phyloP scores from a whole-genome alignment of 768 basidiomycete species.

The Lactarius quietus region DNA sequence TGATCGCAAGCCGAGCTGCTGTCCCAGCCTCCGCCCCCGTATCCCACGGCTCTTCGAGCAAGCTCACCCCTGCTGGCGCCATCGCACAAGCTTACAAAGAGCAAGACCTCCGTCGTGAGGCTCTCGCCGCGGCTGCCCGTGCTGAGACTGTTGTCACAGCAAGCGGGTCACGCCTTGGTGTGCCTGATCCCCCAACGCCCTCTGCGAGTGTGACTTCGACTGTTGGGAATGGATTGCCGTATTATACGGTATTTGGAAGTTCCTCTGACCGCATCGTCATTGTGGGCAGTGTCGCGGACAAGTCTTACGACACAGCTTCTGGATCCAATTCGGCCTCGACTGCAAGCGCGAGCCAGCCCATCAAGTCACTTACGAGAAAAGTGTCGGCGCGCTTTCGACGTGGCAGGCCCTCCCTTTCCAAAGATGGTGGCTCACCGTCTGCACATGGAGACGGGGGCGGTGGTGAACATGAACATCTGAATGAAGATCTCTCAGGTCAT shows the following conservation, averaged over 20 bases:
- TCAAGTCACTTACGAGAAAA: slow-evolving; percentile 24
- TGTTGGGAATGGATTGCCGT: not conserved
- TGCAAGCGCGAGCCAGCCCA: not conserved
- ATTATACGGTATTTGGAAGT: slow-evolving; percentile 3
- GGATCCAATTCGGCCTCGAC: slow-evolving; percentile 2
- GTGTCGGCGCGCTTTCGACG: slow-evolving; percentile 20
- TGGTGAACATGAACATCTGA: not conserved
- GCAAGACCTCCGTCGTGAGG: slow-evolving; percentile 24
- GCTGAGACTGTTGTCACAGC: slow-evolving; percentile 4
- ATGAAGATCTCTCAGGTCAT: slow-evolving; percentile 7
- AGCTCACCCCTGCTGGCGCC: slow-evolving; percentile 26
- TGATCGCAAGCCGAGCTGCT: slow-evolving; percentile 11
- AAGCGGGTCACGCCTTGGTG: not conserved
- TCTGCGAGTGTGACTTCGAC: not conserved
- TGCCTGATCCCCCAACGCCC: not conserved
- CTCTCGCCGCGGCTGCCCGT: slow-evolving; percentile 19
- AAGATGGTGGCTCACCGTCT: not conserved
- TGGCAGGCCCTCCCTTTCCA: slow-evolving; percentile 4
- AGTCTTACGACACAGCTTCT: not conserved
- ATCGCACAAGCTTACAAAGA: slow-evolving; percentile 26
- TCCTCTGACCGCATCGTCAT: slow-evolving; percentile 13
- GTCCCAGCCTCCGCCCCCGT: not conserved
- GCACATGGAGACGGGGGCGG: not conserved
- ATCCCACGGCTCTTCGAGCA: slow-evolving; percentile 14
- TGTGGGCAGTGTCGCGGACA: slow-evolving; percentile 14